Percentiles rank a stretch among this genome's conserved stretches.
phyloP scores from a whole-genome alignment of 164 flowering plant species.

The Magnolia sinica region DNA sequence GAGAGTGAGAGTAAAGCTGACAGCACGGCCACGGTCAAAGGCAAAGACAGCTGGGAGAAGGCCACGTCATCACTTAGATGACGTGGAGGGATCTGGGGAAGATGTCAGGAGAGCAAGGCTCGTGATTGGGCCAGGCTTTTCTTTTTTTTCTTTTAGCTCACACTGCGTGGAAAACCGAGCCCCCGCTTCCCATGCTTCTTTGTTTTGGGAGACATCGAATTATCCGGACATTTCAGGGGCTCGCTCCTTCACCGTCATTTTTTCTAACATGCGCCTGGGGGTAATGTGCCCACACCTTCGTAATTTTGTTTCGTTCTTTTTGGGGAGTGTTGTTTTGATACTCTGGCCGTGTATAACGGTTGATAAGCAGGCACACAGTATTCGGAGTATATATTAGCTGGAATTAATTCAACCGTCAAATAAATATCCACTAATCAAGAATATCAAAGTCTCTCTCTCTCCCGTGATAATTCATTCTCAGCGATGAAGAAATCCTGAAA shows the following conservation, averaged over 20 bases:
- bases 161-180: neutral
- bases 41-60: neutral
- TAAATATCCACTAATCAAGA: too few species aligned
- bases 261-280: too few species aligned
- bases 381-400: too few species aligned
- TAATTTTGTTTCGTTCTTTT: too few species aligned
- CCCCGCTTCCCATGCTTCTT: neutral
- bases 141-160: neutral
- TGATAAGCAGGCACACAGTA: too few species aligned
- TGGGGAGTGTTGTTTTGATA: too few species aligned
- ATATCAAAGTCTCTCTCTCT: too few species aligned
- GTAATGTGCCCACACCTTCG: too few species aligned
- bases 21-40: slow-evolving; percentile 2
- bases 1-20: neutral
- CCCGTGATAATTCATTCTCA: too few species aligned
- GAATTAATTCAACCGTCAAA: too few species aligned
- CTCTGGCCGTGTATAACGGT: too few species aligned
- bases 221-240: neutral
- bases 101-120: slow-evolving; percentile 3
- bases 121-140: slow-evolving; percentile 14
- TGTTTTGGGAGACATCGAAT: neutral
- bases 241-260: neutral
- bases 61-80: neutral
- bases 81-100: slow-evolving; percentile 5
- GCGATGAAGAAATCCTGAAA: too few species aligned